Base-by-base conservation (phyloP, 495 filamentous ascomycete genomes). In the Tirmania nivea region DNA sequence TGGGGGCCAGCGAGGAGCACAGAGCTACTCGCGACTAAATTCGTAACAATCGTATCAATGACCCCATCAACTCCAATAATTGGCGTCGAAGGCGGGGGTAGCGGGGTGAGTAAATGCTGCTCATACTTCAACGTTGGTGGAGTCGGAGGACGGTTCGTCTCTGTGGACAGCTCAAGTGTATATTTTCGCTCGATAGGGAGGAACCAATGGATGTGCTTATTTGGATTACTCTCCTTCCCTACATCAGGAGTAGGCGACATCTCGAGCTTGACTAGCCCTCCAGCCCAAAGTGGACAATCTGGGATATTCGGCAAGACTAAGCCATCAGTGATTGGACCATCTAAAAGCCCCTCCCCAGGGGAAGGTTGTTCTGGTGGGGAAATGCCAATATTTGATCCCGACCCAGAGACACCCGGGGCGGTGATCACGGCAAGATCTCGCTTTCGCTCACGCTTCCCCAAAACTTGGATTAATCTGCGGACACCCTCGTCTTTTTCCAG, bases 321-420 rank as follows among this genome's bases (percentile, higher is more conserved):
- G 8, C 90, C 86, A 67, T 95, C 83, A 0, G 88, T 95, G 31
- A 97, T 60, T 3, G 90, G 86, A 0, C 90, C 89, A 16, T 83
- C 75, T n/a, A 95, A 69, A 35, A 94, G 63, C 1, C 78, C 77
- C 49, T 73, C 71, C 52, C 73, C 64, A 66, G 62, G 56, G 31
- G 56, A 14, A 19, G 39, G 39, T 14, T 45, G 39, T 45, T 45
- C 39, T 45, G 39, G 39, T 14, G 39, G 39, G 12, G 39, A 19
- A 45, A 45, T 45, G 12, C 39, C 39, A 45, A 45, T 45, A 45
- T 45, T 45, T 14, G 39, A 19, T 14, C 17, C 17, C 3, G 39
- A 1, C 17, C 39, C 39, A 19, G 14, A 14, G 2, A 19, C 39
- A 45, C 39, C 39, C 5, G 39, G 39, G 39, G 39, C 39, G 8